Percentiles rank a stretch among this genome's conserved stretches.
Conservation (phyloP, 1,284 basidiomycete species). For the Pseudozyma pruni region DNA sequence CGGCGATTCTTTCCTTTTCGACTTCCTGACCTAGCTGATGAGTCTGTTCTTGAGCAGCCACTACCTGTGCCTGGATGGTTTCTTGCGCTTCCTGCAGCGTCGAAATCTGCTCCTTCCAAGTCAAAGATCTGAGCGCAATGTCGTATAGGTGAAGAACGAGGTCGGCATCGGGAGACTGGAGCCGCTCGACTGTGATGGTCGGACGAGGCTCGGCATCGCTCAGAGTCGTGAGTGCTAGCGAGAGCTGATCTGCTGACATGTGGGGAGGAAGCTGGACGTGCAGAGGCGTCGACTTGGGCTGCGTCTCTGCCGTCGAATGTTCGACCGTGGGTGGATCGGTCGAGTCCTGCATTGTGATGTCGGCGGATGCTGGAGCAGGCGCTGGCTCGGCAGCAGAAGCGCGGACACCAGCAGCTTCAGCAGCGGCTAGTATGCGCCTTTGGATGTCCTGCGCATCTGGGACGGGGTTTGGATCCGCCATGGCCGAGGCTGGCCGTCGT, state of each 20-base stretch:
- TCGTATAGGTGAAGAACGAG: slow-evolving; percentile 44
- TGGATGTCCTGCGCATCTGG: slow-evolving; percentile 46
- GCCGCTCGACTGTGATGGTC: slow-evolving; percentile 17
- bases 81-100: slow-evolving; percentile 11
- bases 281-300: slow-evolving; percentile 1
- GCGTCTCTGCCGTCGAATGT: background rate
- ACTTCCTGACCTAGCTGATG: slow-evolving; percentile 28
- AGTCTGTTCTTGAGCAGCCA: slow-evolving; percentile 5
- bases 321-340: slow-evolving; percentile 1
- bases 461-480: slow-evolving; percentile 37
- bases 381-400: slow-evolving; percentile 7
- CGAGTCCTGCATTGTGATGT: slow-evolving; percentile 20
- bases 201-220: slow-evolving; percentile 14
- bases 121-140: slow-evolving; percentile 24
- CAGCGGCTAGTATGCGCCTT: slow-evolving; percentile 23
- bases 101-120: slow-evolving; percentile 16
- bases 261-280: slow-evolving; percentile 28
- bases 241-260: slow-evolving; percentile 26
- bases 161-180: slow-evolving; percentile 34
- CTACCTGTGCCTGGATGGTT: slow-evolving; percentile 1
- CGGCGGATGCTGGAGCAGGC: slow-evolving; percentile 7
- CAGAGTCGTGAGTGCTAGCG: slow-evolving; percentile 25
- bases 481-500: slow-evolving; percentile 23
- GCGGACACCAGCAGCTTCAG: slow-evolving; percentile 26
- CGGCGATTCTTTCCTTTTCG: slow-evolving; percentile 13